Evolutionary conservation across 768 basidiomycete genomes (phyloP).

Genomic region (Calocybe gangraenosa): DNA sequence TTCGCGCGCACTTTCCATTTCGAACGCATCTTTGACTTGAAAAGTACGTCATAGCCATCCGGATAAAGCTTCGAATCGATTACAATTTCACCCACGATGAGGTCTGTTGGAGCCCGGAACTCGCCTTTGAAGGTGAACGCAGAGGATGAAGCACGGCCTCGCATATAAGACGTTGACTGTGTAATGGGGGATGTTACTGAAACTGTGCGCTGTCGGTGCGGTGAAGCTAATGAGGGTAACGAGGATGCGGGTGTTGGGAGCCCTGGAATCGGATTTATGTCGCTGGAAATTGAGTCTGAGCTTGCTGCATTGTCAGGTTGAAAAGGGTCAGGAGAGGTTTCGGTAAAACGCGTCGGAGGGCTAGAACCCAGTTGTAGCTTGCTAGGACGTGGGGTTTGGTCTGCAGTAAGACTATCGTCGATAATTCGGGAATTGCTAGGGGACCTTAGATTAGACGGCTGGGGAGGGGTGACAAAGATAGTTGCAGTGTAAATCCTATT

Average conservation of each 20-base stretch:
- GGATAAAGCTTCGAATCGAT: conserved; percentile 81
- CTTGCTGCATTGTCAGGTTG: conserved; percentile 2
- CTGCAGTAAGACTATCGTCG: conserved; percentile 14
- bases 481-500: conserved; percentile 47
- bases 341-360: conserved; percentile 4
- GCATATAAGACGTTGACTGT: conserved; percentile 11
- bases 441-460: conserved; percentile 17
- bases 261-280: conserved; percentile 1
- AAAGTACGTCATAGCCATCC: conserved; percentile 59
- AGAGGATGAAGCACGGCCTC: conserved; percentile 46
- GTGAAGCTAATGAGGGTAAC: conserved; percentile 17
- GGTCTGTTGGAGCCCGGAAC: conserved; percentile 57
- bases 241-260: neutral
- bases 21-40: conserved; percentile 41
- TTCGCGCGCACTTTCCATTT: conserved; percentile 20
- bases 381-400: conserved; percentile 39
- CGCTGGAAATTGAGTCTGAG: neutral
- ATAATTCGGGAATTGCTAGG: conserved; percentile 7
- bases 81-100: conserved; percentile 74
- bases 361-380: conserved; percentile 28
- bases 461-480: conserved; percentile 44
- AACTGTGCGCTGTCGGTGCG: conserved; percentile 27
- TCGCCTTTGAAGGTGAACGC: conserved; percentile 63
- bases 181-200: conserved; percentile 25
- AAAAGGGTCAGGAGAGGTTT: neutral